These are phyloP conservation scores for Platanthera guangdongensis DNA, from an alignment of 106 monocot species.

Conservation along the genomic window DNA sequence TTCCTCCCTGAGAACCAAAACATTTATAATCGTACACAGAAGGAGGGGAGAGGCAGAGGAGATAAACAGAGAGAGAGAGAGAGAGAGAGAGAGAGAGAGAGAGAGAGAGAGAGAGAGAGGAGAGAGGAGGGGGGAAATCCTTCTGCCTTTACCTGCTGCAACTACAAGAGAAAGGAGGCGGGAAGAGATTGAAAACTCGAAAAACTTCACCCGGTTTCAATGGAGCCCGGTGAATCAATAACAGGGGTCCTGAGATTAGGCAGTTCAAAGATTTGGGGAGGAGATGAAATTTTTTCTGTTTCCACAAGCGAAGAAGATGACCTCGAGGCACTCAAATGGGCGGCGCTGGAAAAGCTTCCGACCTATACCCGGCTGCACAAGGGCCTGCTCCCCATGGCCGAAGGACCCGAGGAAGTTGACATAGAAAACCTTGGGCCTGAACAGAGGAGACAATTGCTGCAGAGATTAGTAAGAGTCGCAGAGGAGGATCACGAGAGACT, in stretches of 20 bases:
- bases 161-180: neutral
- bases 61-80: too few relatives aligned
- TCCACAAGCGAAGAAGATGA: conserved; percentile 42
- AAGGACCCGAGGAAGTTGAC: conserved; percentile 38
- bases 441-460: conserved; percentile 37
- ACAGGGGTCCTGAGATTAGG: conserved; percentile 15
- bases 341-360: conserved; percentile 52
- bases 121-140: too few relatives aligned
- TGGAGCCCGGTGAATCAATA: conserved; percentile 13
- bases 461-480: conserved; percentile 39
- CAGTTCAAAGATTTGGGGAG: conserved; percentile 17
- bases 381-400: conserved; percentile 21
- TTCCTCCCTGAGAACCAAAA: too few relatives aligned
- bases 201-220: conserved; percentile 4
- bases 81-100: too few relatives aligned
- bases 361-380: conserved; percentile 29
- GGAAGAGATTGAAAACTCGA: neutral
- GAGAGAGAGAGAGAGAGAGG: too few relatives aligned
- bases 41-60: too few relatives aligned
- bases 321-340: conserved; percentile 54
- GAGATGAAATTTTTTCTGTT: conserved; percentile 19
- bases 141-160: neutral
- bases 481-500: conserved; percentile 71
- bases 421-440: conserved; percentile 24
- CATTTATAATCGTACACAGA: too few relatives aligned